Conservation (phyloP, 768 basidiomycete genomes). For the Cantharellus anzutake region DNA sequence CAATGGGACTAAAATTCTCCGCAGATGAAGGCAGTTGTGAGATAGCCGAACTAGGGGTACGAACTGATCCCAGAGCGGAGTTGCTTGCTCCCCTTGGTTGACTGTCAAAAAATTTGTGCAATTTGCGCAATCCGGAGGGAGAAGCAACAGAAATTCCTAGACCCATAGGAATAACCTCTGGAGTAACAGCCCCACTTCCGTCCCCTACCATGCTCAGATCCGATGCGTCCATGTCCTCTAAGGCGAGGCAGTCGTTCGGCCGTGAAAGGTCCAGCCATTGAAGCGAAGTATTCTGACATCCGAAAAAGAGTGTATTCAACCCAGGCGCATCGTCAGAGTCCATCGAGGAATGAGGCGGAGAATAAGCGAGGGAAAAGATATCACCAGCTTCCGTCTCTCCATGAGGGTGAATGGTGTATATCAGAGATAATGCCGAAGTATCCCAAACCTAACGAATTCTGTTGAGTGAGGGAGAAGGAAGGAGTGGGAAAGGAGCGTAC, state of each 20-base stretch:
- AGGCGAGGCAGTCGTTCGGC: conserved; percentile 2
- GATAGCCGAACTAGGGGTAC: no score
- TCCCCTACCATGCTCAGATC: no score
- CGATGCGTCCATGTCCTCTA: no score
- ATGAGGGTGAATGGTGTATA: conserved; percentile 63
- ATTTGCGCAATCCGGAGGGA: conserved; percentile 13
- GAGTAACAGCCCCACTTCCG: no score
- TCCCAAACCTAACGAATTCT: conserved; percentile 50
- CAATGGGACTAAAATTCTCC: no score
- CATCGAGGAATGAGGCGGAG: conserved; percentile 9
- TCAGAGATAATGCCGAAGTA: conserved; percentile 38
- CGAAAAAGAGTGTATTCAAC: conserved; percentile 58
- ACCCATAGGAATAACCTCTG: no score
- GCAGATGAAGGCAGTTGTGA: no score
- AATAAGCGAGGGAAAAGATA: conserved; percentile 73
- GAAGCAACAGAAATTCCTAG: not conserved
- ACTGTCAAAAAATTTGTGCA: conserved; percentile 85
- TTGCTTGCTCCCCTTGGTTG: not conserved
- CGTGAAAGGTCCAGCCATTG: conserved; percentile 61
- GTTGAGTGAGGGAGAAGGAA: not conserved
- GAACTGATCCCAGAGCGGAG: not conserved
- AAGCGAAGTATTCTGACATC: conserved; percentile 83
- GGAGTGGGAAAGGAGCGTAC: conserved; percentile 23
- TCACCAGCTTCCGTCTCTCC: conserved; percentile 70
- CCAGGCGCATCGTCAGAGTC: not conserved